Conservation (phyloP, 306 rosid genomes). For the Malus asiatica region DNA sequence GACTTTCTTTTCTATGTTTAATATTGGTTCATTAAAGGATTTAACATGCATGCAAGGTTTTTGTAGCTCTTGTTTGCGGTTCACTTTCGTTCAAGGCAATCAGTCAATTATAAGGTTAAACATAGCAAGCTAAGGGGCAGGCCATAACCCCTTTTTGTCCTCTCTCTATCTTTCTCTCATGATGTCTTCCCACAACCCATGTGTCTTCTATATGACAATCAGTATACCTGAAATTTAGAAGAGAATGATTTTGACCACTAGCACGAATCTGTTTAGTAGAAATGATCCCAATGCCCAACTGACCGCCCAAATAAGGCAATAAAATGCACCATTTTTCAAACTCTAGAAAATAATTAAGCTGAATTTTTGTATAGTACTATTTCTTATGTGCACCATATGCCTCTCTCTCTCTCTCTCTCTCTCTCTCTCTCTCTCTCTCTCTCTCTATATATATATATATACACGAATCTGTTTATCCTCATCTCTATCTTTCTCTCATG, state of each 20-base stretch:
- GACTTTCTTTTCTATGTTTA: neutral
- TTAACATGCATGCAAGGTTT: neutral
- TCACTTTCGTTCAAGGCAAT: neutral
- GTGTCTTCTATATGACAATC: slow-evolving; percentile 23
- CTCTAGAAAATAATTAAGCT: neutral
- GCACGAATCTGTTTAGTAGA: slow-evolving; percentile 10
- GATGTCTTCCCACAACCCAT: slow-evolving; percentile 22
- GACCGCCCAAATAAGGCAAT: slow-evolving; percentile 28
- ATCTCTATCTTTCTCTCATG: no score
- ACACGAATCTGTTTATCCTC: neutral
- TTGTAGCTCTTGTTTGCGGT: neutral
- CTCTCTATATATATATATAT: no score
- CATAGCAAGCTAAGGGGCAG: neutral
- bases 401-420: no score
- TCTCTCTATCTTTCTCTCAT: neutral
- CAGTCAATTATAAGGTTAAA: neutral
- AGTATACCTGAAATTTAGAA: slow-evolving; percentile 23
- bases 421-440: no score
- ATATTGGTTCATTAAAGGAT: neutral
- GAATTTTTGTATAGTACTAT: no score
- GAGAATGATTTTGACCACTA: slow-evolving; percentile 13
- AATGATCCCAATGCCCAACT: slow-evolving; percentile 4
- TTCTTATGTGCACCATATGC: no score
- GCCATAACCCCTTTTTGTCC: neutral
- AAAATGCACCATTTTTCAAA: slow-evolving; percentile 26